A percentile compares a stretch with the other conserved stretches of the same genome.
phyloP scores from a whole-genome alignment of 371 early-diverging fungal species.

The Mortierella sp. region DNA sequence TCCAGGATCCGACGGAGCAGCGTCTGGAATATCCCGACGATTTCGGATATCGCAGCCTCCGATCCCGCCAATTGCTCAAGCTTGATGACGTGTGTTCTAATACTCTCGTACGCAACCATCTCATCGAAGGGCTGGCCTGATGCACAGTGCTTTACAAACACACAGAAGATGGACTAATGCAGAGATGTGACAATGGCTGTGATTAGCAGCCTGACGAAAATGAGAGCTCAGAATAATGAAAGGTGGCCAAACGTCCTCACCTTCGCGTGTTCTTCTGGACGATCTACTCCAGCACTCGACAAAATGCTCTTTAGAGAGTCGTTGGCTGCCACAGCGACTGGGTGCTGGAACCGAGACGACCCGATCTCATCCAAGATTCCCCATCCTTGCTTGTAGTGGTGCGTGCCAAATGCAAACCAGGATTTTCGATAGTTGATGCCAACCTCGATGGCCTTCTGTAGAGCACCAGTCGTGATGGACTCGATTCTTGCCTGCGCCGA shows the following conservation, averaged over 20 bases:
- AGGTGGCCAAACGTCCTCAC: too few species aligned
- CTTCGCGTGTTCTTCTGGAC: slow-evolving; percentile 36
- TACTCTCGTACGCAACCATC: slow-evolving; percentile 30
- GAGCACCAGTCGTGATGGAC: slow-evolving; percentile 30
- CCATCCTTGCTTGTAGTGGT: slow-evolving; percentile 73
- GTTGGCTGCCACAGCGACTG: slow-evolving; percentile 43
- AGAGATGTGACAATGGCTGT: background rate
- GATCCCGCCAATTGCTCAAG: slow-evolving; percentile 16
- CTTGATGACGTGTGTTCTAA: slow-evolving; percentile 28
- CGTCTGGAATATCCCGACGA: slow-evolving; percentile 25
- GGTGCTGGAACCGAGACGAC: slow-evolving; percentile 45
- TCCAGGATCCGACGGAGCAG: slow-evolving; percentile 41
- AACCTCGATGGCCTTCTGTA: slow-evolving; percentile 46
- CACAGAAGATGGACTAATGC: slow-evolving; percentile 43
- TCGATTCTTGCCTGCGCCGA: slow-evolving; percentile 37
- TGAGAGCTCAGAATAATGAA: too few species aligned
- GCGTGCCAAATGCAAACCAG: slow-evolving; percentile 74
- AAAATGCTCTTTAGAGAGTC: slow-evolving; percentile 24
- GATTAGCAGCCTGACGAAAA: too few species aligned
- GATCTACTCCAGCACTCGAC: slow-evolving; percentile 14
- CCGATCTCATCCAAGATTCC: slow-evolving; percentile 67
- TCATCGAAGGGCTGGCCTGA: slow-evolving; percentile 52
- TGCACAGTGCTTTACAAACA: slow-evolving; percentile 52
- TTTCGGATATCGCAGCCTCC: slow-evolving; percentile 8
- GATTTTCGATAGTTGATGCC: slow-evolving; percentile 58